phyloP scores from a whole-genome alignment of 371 early-diverging fungal species.

The Apophysomyces elegans region DNA sequence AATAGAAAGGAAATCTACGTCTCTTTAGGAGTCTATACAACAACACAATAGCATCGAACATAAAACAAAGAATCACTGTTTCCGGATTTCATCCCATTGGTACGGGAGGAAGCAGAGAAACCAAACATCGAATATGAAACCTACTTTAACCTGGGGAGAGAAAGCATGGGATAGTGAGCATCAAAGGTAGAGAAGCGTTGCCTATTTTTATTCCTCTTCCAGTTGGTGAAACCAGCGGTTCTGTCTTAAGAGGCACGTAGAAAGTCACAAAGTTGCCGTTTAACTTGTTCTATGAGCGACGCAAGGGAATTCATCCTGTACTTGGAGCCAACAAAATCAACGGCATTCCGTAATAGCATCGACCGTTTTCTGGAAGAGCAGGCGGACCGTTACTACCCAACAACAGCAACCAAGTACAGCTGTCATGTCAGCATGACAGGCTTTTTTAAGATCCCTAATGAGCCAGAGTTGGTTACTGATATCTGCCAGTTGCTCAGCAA shows the following conservation, averaged over 20 bases:
- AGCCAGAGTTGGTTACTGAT: neutral
- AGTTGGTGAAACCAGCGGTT: too few species aligned
- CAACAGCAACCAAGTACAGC: conserved; percentile 37
- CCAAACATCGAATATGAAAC: neutral
- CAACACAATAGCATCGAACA: neutral
- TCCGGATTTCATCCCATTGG: too few species aligned
- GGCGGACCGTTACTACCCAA: conserved; percentile 9
- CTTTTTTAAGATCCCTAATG: conserved; percentile 28
- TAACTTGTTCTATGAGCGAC: too few species aligned
- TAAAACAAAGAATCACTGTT: too few species aligned
- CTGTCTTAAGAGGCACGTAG: too few species aligned
- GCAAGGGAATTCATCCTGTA: conserved; percentile 39
- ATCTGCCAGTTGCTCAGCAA: conserved; percentile 6
- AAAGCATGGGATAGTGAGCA: too few species aligned
- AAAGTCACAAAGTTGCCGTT: too few species aligned
- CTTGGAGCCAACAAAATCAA: conserved; percentile 30
- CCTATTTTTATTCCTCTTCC: too few species aligned
- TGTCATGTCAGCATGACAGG: conserved; percentile 45
- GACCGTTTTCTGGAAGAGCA: conserved; percentile 25
- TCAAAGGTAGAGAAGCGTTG: too few species aligned
- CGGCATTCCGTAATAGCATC: conserved; percentile 17
- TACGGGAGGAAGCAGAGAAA: neutral
- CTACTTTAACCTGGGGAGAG: too few species aligned
- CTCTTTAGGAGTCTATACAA: neutral
- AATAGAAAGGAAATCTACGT: neutral